Conservation (phyloP, 306 rosid species). For the Trichosanthes truncata region DNA sequence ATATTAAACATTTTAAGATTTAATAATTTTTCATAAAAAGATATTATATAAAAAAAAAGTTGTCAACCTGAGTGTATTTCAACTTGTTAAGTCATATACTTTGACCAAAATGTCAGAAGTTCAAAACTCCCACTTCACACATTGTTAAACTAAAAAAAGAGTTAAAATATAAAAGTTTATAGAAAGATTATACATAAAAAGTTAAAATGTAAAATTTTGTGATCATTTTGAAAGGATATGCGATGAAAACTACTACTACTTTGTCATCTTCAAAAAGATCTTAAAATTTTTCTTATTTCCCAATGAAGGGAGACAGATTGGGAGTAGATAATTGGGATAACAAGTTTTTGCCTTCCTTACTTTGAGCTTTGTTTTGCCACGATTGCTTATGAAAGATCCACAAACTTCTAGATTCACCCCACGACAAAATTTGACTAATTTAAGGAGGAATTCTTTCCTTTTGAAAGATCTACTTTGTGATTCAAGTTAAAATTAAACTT, state of each 20-base stretch:
- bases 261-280: not conserved
- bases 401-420: not conserved
- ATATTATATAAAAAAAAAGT: no score
- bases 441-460: not conserved
- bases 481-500: not conserved
- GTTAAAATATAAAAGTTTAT: not conserved
- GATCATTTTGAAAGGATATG: no score
- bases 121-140: no score
- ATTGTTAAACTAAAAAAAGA: no score
- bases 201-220: no score
- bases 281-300: not conserved
- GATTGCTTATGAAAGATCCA: not conserved
- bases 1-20: no score
- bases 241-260: no score
- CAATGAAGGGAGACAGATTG: not conserved
- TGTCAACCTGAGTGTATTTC: no score
- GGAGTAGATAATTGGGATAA: not conserved
- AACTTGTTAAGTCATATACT: no score
- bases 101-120: no score
- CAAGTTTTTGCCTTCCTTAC: not conserved
- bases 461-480: not conserved
- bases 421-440: not conserved
- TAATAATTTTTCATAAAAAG: no score
- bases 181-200: no score
- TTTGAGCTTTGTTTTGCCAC: not conserved